A percentile compares a stretch with the other conserved stretches of the same genome.
Evolutionary conservation across 2,329 filamentous ascomycete genomes (phyloP).

Genomic region (Alternaria viburni): DNA sequence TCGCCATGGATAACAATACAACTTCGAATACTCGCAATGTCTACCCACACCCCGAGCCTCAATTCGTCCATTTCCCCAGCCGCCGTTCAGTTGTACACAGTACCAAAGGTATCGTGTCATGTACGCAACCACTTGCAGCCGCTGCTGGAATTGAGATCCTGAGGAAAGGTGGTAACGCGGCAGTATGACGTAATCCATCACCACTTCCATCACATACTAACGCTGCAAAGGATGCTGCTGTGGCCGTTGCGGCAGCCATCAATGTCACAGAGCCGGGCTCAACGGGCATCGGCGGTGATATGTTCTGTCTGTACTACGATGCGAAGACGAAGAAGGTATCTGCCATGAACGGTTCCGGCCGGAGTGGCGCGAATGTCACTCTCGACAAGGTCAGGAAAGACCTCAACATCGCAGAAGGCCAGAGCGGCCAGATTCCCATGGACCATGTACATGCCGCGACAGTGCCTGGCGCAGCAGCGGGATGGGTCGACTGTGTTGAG

Average conservation of each 20-base stretch:
- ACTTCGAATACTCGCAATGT: slow-evolving; percentile 46
- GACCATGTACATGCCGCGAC: slow-evolving; percentile 81
- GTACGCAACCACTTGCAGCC: slow-evolving; percentile 86
- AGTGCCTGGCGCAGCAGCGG: slow-evolving; percentile 87
- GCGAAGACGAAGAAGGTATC: slow-evolving; percentile 80
- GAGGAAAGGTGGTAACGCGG: slow-evolving; percentile 89
- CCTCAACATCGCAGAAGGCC: slow-evolving; percentile 67
- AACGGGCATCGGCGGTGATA: slow-evolving; percentile 95
- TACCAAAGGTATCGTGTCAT: slow-evolving; percentile 88
- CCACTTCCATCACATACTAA: not conserved
- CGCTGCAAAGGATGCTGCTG: slow-evolving; percentile 79
- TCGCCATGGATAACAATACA: not conserved
- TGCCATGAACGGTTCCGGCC: slow-evolving; percentile 92
- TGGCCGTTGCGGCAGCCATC: slow-evolving; percentile 88
- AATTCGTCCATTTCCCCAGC: slow-evolving; percentile 73
- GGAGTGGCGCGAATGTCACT: slow-evolving; percentile 72
- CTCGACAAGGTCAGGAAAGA: slow-evolving; percentile 73
- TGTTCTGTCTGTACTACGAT: slow-evolving; percentile 94
- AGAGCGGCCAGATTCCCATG: slow-evolving; percentile 70
- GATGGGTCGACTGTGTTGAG: slow-evolving; percentile 89
- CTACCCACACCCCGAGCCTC: slow-evolving; percentile 56
- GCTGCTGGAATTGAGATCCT: slow-evolving; percentile 86
- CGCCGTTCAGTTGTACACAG: slow-evolving; percentile 92
- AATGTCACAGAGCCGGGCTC: slow-evolving; percentile 93
- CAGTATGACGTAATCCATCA: slow-evolving; percentile 64